phyloP scores from a whole-genome alignment of 768 basidiomycete genomes.

The Chalciporus piperatus region DNA sequence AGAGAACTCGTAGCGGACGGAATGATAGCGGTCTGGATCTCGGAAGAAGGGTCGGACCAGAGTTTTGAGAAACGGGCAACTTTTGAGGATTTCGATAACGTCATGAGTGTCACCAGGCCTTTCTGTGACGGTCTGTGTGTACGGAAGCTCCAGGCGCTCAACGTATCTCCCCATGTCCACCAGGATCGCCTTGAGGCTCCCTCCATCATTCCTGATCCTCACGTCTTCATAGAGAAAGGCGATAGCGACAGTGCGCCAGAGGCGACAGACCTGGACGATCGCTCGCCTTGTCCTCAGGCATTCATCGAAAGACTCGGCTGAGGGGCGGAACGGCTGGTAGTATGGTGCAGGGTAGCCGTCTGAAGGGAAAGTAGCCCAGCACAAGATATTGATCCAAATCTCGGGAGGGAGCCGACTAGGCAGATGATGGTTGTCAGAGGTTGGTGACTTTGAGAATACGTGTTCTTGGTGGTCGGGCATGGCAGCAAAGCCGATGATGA shows the following conservation, averaged over 20 bases:
- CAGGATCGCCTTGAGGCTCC: slow-evolving; percentile 34
- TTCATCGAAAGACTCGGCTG: slow-evolving; percentile 30
- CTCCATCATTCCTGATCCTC: slow-evolving; percentile 34
- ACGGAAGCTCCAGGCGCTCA: slow-evolving; percentile 58
- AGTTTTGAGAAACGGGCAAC: slow-evolving; percentile 50
- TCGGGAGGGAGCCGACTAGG: slow-evolving; percentile 43
- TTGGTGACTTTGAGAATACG: not conserved
- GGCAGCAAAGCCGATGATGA: not conserved
- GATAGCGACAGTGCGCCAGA: slow-evolving; percentile 50
- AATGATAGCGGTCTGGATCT: not conserved
- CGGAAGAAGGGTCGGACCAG: slow-evolving; percentile 46
- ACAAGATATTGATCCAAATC: slow-evolving; percentile 53
- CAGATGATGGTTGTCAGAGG: not conserved
- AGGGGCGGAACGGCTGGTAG: slow-evolving; percentile 49
- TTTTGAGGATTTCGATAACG: slow-evolving; percentile 46
- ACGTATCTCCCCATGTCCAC: slow-evolving; percentile 38
- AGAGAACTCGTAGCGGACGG: slow-evolving; percentile 52
- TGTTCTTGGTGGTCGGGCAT: no score
- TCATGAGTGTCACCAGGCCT: slow-evolving; percentile 27
- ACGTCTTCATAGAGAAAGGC: slow-evolving; percentile 55
- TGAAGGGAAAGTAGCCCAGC: slow-evolving; percentile 37
- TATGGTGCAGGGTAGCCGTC: slow-evolving; percentile 26
- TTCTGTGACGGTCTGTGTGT: slow-evolving; percentile 46
- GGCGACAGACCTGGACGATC: slow-evolving; percentile 54
- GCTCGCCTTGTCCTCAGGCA: slow-evolving; percentile 35